phyloP scores from a whole-genome alignment of 495 filamentous ascomycete genomes.

The Friedmanniomyces simplex region DNA sequence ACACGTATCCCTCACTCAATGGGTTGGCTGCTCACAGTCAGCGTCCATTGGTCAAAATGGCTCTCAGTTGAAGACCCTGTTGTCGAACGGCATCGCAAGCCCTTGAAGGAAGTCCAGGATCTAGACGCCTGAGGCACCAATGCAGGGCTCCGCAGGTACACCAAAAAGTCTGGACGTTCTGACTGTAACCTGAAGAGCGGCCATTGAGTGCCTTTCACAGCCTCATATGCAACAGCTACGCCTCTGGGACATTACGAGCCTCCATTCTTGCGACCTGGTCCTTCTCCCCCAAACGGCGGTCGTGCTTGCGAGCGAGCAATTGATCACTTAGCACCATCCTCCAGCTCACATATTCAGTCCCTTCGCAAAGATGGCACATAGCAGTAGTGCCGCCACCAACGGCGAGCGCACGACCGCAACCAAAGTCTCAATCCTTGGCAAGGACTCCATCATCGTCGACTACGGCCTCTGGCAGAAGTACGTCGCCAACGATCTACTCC shows the following conservation, averaged over 20 bases:
- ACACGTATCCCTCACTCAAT: no score
- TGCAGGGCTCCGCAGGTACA: no score
- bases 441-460: conserved; percentile 80
- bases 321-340: conserved; percentile 5
- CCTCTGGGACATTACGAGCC: conserved; percentile 14
- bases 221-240: conserved; percentile 9
- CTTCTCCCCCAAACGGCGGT: conserved; percentile 3
- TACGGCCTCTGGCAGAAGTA: conserved; percentile 81
- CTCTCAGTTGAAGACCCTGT: no score
- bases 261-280: conserved; percentile 9
- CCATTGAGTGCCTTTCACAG: no score
- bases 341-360: neutral
- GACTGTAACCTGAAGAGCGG: no score
- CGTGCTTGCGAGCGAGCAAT: conserved; percentile 7
- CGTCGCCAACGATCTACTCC: conserved; percentile 71
- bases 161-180: no score
- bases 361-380: neutral
- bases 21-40: no score
- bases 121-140: no score
- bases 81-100: no score
- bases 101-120: no score
- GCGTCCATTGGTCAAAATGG: no score
- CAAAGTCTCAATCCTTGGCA: conserved; percentile 46
- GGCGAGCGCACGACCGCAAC: conserved; percentile 17
- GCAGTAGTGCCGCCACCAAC: no score